Evolutionary conservation across 805 yeast species (phyloP).

Genomic region (Saccharomycopsis sp.): DNA sequence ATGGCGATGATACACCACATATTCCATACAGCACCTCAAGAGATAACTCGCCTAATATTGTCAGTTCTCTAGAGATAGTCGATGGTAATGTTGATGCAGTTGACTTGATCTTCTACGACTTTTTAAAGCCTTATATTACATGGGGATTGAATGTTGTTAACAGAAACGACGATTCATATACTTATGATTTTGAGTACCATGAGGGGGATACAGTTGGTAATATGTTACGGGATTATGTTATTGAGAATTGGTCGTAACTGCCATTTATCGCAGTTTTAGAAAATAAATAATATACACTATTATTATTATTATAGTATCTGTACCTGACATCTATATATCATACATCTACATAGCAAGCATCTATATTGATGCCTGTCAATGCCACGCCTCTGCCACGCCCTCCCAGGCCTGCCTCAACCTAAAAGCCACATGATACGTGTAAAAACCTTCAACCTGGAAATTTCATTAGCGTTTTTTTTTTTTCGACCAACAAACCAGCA

Average conservation of each 20-base stretch:
- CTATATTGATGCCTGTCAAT: too few species aligned
- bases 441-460: too few species aligned
- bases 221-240: constrained; percentile 37
- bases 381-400: too few species aligned
- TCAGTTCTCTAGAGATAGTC: constrained; percentile 40
- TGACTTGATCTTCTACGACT: constrained; percentile 75
- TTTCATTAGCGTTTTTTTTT: too few species aligned
- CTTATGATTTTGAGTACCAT: constrained; percentile 32
- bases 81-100: constrained; percentile 32
- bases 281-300: not conserved
- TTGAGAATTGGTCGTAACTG: constrained; percentile 28
- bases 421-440: too few species aligned
- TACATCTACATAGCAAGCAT: too few species aligned
- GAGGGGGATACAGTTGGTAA: constrained; percentile 39
- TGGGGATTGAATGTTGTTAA: constrained; percentile 36
- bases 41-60: constrained; percentile 72
- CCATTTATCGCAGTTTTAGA: not conserved
- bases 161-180: constrained; percentile 15
- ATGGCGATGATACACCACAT: constrained; percentile 84
- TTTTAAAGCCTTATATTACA: constrained; percentile 49
- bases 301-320: not conserved
- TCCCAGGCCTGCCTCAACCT: too few species aligned
- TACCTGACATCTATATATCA: too few species aligned
- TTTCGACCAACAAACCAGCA: too few species aligned
- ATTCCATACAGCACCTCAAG: constrained; percentile 40